Evolutionary conservation across 768 basidiomycete genomes (phyloP).

Genomic region (Tulasnella sp.): DNA sequence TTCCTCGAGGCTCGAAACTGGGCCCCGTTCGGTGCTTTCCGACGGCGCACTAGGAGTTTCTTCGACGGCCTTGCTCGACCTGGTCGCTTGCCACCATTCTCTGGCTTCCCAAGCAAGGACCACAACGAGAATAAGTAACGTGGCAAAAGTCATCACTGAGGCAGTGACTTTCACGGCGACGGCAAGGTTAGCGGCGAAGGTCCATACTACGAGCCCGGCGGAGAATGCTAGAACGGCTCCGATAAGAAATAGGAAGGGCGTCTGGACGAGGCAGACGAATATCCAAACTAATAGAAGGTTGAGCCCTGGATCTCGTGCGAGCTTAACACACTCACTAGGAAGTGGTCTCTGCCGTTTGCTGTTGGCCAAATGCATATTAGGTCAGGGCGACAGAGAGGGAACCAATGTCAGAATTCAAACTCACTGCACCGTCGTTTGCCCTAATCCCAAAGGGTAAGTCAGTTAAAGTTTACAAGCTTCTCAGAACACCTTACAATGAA

Average conservation of each 20-base stretch:
- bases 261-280: slow-evolving; percentile 26
- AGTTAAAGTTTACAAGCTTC: background rate
- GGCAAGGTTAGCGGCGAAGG: slow-evolving; percentile 14
- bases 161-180: background rate
- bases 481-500: slow-evolving; percentile 15
- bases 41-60: slow-evolving; percentile 65
- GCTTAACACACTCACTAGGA: slow-evolving; percentile 12
- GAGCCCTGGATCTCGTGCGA: background rate
- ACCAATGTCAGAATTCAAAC: background rate
- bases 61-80: too few relatives aligned
- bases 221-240: slow-evolving; percentile 29
- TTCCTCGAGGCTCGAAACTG: too few relatives aligned
- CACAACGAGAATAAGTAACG: slow-evolving; percentile 26
- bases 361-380: background rate
- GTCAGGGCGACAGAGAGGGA: too few relatives aligned
- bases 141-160: slow-evolving; percentile 18
- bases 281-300: slow-evolving; percentile 34
- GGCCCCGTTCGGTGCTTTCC: slow-evolving; percentile 60
- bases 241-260: slow-evolving; percentile 30
- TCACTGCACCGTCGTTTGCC: slow-evolving; percentile 30
- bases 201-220: slow-evolving; percentile 26
- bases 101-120: slow-evolving; percentile 25
- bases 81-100: slow-evolving; percentile 35
- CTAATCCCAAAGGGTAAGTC: background rate
- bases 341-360: slow-evolving; percentile 27